Base-by-base conservation (phyloP, 2,329 filamentous ascomycete species). In the Ceratocystiopsis sp. region DNA sequence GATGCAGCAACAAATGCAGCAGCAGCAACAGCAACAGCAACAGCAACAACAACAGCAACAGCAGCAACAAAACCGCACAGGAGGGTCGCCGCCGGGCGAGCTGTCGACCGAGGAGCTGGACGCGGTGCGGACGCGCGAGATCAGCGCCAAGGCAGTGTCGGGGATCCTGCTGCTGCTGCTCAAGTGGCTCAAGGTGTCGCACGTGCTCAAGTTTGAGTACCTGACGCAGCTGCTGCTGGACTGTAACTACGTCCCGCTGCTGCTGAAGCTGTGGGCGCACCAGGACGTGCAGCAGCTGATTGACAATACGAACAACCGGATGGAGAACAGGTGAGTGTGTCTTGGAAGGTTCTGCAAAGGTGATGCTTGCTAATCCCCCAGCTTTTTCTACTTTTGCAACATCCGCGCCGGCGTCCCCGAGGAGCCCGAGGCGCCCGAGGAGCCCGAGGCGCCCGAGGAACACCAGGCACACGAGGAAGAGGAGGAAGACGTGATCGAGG, bases 121-220 rank as follows among this genome's bases (percentile, higher is more conserved):
- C 58, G 77, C 79, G 36, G 71, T 83, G 43, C 73, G 93, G 41
- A 78, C 76, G 15, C 75, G 89, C 44, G 91, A 98, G 59, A 87
- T 98, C 42, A 81, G 81, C 13, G 77, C 80, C 21, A 96, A 96
- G 60, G 89, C 89, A 0, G 80, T 94, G 18, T 91, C 86, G n/a
- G 87, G 83, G 1, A 81, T 86, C 44, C 63, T 98, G 25, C 65
- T 98, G 25, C 66, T 94, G n/a, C 62, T 96, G 38, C 58, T 96
- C 47, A 98, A 96, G 61, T 98, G 91, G 91, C 80, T 96, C 53
- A 93, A 94, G 58, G 67, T 93, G 43, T 95, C 86, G 45, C 91
- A 98, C 57, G 74, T 96, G 25, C 66, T 98, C 50, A 94, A 95
- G 57, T 95, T 91, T 52, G 91, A 98, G 61, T 96, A 95, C 55